These are phyloP conservation scores for Hyphodiscus hymeniophilus DNA, from an alignment of 495 filamentous ascomycete species.

Conservation along the genomic window DNA sequence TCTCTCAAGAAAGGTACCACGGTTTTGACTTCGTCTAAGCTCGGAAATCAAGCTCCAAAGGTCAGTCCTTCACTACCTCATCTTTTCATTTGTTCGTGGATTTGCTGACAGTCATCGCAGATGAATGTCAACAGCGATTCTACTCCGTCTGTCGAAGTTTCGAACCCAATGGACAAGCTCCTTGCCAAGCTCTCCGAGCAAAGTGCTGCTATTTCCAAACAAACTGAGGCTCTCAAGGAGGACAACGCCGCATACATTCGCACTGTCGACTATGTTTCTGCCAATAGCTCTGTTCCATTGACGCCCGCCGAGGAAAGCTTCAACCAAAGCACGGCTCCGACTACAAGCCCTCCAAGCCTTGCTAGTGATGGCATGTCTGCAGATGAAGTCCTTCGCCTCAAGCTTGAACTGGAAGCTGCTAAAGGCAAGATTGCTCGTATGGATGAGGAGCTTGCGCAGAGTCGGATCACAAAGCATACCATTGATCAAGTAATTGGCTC, in stretches of 20 bases:
- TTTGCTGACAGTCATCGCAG: conserved; percentile 33
- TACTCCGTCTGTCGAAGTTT: conserved; percentile 19
- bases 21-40: conserved; percentile 37
- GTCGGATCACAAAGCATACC: conserved; percentile 66
- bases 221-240: conserved; percentile 41
- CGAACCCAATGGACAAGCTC: conserved; percentile 48
- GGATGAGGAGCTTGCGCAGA: conserved; percentile 76
- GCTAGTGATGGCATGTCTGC: conserved; percentile 23
- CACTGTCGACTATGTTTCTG: conserved; percentile 34
- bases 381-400: conserved; percentile 42
- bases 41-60: conserved; percentile 37
- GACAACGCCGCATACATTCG: conserved; percentile 29
- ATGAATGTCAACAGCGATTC: conserved; percentile 30
- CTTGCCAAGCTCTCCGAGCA: conserved; percentile 64
- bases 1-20: conserved; percentile 30
- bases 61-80: conserved; percentile 12
- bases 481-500: conserved; percentile 64
- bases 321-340: conserved; percentile 32
- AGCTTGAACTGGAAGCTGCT: conserved; percentile 72
- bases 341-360: conserved; percentile 37
- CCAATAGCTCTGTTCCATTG: conserved; percentile 44
- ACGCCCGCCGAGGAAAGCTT: conserved; percentile 47
- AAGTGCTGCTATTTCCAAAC: conserved; percentile 45
- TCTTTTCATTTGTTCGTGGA: background rate
- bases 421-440: conserved; percentile 73